phyloP scores from a whole-genome alignment of 2,329 filamentous ascomycete genomes.

The Emmonsia crescens region DNA sequence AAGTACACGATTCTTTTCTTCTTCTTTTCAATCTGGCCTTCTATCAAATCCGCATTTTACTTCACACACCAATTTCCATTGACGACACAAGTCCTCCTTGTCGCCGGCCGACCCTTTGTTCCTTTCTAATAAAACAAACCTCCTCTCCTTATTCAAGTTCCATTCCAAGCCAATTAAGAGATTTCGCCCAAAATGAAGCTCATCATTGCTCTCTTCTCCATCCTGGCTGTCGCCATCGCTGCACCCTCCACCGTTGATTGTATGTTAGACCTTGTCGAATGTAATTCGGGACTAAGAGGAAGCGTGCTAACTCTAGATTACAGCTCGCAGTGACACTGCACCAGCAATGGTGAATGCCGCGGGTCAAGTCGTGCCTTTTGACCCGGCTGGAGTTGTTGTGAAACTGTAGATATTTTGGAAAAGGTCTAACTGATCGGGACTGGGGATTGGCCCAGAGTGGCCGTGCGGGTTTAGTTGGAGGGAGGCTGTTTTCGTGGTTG shows the following conservation, averaged over 20 bases:
- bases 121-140: background rate
- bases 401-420: background rate
- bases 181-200: constrained; percentile 11
- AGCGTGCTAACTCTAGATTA: background rate
- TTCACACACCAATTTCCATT: background rate
- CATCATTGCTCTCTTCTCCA: constrained; percentile 8
- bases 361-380: constrained; percentile 12
- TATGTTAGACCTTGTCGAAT: constrained; percentile 2
- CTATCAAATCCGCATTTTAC: background rate
- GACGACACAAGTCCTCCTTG: background rate
- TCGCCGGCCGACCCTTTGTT: constrained; percentile 11
- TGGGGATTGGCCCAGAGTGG: background rate
- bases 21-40: background rate
- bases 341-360: constrained; percentile 11
- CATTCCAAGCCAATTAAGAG: background rate
- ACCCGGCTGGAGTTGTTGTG: constrained; percentile 9
- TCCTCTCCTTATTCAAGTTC: background rate
- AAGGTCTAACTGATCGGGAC: background rate
- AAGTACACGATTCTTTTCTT: background rate
- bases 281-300: background rate
- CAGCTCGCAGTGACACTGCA: constrained; percentile 9
- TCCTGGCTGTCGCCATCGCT: constrained; percentile 11
- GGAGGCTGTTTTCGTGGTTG: background rate
- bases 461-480: background rate
- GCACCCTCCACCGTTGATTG: constrained; percentile 9